Evolutionary conservation across 352 stramenopile genomes (phyloP).

Genomic region (Pythium vanterpoolii): DNA sequence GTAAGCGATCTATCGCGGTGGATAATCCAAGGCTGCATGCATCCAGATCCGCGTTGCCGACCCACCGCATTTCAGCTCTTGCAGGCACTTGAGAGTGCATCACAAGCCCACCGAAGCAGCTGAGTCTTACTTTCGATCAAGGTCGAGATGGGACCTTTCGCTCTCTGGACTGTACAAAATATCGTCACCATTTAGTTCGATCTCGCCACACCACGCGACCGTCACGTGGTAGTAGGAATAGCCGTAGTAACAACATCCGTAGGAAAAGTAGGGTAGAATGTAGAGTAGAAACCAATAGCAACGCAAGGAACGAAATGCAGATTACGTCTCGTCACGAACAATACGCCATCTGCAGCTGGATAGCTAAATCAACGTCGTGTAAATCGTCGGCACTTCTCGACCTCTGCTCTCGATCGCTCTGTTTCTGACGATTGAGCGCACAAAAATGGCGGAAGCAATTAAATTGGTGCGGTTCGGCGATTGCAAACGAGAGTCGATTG

Average conservation of each 20-base stretch:
- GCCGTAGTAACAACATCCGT: slow-evolving; percentile 4
- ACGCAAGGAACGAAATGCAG: background rate
- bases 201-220: background rate
- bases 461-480: slow-evolving; percentile 60
- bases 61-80: slow-evolving; percentile 59
- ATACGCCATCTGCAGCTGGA: background rate
- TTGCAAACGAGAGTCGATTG: slow-evolving; percentile 29
- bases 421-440: slow-evolving; percentile 30
- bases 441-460: slow-evolving; percentile 59
- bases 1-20: slow-evolving; percentile 58
- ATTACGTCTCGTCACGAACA: background rate
- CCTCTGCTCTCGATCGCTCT: slow-evolving; percentile 5
- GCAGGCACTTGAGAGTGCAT: slow-evolving; percentile 42
- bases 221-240: background rate
- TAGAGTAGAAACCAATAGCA: slow-evolving; percentile 24
- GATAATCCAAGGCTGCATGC: slow-evolving; percentile 69
- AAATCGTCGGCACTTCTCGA: background rate
- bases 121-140: background rate
- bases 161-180: slow-evolving; percentile 36
- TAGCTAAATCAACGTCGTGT: background rate
- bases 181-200: slow-evolving; percentile 9
- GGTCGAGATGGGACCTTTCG: background rate
- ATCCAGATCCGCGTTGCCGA: slow-evolving; percentile 59
- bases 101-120: slow-evolving; percentile 8
- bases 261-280: slow-evolving; percentile 23